Evolutionary conservation across 2,329 filamentous ascomycete species (phyloP), one percentile per base, ranked within the genome.

Genomic region (Epichloe glyceriae): DNA sequence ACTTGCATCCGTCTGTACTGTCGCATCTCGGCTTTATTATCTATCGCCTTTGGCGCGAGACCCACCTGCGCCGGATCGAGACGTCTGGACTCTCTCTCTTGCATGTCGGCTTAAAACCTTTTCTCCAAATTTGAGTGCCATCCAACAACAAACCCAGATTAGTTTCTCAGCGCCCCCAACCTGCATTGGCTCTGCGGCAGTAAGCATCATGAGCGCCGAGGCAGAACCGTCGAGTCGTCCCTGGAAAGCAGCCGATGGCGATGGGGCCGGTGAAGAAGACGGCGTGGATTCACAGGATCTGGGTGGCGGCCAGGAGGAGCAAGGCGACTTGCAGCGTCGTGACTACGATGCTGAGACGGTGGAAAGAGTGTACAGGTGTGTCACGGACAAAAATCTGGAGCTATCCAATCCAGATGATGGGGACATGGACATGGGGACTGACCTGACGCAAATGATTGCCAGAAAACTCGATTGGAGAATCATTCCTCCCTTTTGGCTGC

Each of bases 401-500:
- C 30, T 7, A 33, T n/a, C 43, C 19, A 11, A 11, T 30, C 26
- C 8, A 30, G 3, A 30, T 30, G 8, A 30, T 30, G 8, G 26
- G 26, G 26, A 10, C 26, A 22, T 22, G 20, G n/a, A n/a, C n/a
- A 30, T 26, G 26, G 4, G 26, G 35, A 37, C 35, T 37, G 35
- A 8, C 12, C 35, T 38, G 35, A 38, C 35, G 6, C 26, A 10
- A 11, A 30, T 4, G 26, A 30, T 30, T 30, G 26, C 26, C 26
- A 73, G 69, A 57, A 80, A 79, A 61, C 70, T 81, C 46, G 78
- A 82, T 61, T 62, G 66, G 26, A 75, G 78, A 58, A 80, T 82
- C 60, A 80, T 82, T 55, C 78, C 78, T 56, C 72, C 89, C 33
- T 91, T 95, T 67, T 95, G 89, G 89, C 67, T 84, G 15, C 76